Evolutionary conservation across 345 rosid genomes (phyloP).

Genomic region (Adansonia digitata): DNA sequence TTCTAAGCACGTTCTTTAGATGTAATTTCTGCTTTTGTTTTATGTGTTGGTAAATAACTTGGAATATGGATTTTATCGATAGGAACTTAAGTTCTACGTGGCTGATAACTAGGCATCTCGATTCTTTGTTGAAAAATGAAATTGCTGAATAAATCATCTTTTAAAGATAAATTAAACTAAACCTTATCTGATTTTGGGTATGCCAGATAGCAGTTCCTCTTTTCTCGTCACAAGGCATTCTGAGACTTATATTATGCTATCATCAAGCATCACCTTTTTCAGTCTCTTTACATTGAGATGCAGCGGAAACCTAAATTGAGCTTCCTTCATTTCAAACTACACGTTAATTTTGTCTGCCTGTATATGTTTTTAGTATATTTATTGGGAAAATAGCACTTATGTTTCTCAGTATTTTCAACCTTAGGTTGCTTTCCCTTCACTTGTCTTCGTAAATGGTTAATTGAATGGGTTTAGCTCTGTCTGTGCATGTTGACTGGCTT

Average conservation of each 20-base stretch:
- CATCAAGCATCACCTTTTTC: not conserved
- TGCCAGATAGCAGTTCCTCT: not conserved
- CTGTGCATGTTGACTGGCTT: not conserved
- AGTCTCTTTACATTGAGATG: not conserved
- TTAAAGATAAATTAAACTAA: not conserved
- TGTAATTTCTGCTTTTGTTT: not conserved
- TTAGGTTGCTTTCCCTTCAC: not conserved
- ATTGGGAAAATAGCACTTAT: not conserved
- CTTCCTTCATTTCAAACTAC: not conserved
- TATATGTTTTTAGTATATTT: not conserved
- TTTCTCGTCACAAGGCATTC: not conserved
- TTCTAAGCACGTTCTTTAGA: not conserved
- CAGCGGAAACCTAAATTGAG: not conserved
- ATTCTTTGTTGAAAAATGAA: not conserved
- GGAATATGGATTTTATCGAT: not conserved
- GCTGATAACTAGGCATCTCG: not conserved
- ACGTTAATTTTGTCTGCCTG: not conserved
- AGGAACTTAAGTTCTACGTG: not conserved
- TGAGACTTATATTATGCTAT: not conserved
- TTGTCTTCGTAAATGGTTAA: not conserved
- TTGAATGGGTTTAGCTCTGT: not conserved
- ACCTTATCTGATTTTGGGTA: not conserved
- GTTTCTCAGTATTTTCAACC: not conserved
- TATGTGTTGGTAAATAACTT: not conserved
- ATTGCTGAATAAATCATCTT: not conserved